Base-by-base conservation (phyloP, 352 stramenopile genomes). In the Pythium biforme region DNA sequence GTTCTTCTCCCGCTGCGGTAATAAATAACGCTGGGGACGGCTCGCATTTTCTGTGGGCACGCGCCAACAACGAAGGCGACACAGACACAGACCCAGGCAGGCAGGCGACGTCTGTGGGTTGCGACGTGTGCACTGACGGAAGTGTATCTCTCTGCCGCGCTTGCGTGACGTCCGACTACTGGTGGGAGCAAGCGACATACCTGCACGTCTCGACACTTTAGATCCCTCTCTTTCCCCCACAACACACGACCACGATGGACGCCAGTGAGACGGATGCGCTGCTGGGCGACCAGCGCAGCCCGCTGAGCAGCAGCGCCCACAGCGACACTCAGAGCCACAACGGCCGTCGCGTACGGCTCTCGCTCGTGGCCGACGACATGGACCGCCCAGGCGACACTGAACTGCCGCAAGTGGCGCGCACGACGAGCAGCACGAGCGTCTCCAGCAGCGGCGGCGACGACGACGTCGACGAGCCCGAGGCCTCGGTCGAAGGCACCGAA, bases 181-280 rank as follows among this genome's bases (percentile, higher is more conserved):
- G 12, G 37, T 17, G 14, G 33, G 37, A 12, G 31, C 22, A 22
- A 37, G 8, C 33, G 33, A 33, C 11, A n/a, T 43, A 10, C 10
- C 31, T 34, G 5, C 31, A 5, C 15, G 37, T n/a, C 37, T 43
- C 43, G 22, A 37, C 55, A 62, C 55, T 54, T 47, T 20, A 15
- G 11, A 46, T 33, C 12, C 1, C 31, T 23, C 31, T 3, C 5
- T 2, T 19, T 17, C 19, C 17, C n/a, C 29, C 5, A 10, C 34
- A 29, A 2, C 9, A 19, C n/a, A 40, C 15, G 12, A 23, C 31
- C 12, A 49, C 49, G 1, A 81, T 85, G 71, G 72, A 81, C 40
- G 34, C 72, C 3, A 74, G 58, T 31, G 75, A 85, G 68, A 82
- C 74, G 43, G 69, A 83, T 57, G 72, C 78, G 43, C 65, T 85